Evolutionary conservation across 306 rosid genomes (phyloP).

Genomic region (Dalbergia oliveri): DNA sequence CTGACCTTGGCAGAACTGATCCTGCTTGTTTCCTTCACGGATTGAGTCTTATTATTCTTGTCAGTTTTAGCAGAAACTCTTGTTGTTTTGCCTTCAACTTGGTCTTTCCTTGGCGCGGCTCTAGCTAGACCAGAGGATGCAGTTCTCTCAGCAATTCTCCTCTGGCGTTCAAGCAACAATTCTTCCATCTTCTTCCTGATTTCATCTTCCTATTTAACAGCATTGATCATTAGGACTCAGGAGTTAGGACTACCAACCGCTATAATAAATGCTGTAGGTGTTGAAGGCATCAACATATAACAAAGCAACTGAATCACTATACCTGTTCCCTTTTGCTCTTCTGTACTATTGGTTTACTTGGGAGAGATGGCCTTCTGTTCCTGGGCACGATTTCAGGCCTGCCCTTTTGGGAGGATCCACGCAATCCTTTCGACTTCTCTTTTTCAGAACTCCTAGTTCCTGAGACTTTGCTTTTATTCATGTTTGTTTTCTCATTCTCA

Average conservation of each 20-base stretch:
- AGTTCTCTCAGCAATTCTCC: conserved; percentile 75
- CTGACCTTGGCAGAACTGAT: conserved; percentile 55
- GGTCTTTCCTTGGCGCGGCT: conserved; percentile 47
- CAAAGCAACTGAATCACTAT: conserved; percentile 26
- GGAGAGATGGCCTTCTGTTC: conserved; percentile 48
- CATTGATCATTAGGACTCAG: conserved; percentile 32
- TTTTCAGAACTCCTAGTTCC: conserved; percentile 46
- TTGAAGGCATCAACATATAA: conserved; percentile 29
- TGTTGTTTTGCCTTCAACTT: conserved; percentile 48
- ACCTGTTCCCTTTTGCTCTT: conserved; percentile 76
- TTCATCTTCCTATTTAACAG: conserved; percentile 69
- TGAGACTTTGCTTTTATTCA: conserved; percentile 52
- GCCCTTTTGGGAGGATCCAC: conserved; percentile 42
- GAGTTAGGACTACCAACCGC: conserved; percentile 3
- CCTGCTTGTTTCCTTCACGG: conserved; percentile 51
- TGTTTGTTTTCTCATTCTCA: conserved; percentile 48
- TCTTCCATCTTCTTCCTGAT: conserved; percentile 68
- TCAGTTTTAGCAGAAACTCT: conserved; percentile 52
- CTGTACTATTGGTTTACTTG: conserved; percentile 57
- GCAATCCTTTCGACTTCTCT: conserved; percentile 44
- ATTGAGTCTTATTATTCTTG: conserved; percentile 51
- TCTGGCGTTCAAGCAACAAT: conserved; percentile 58
- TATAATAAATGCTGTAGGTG: neutral
- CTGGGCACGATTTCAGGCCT: conserved; percentile 49
- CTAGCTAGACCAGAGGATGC: conserved; percentile 55